phyloP scores from a whole-genome alignment of 768 basidiomycete genomes.

The Pleurotus platypus region DNA sequence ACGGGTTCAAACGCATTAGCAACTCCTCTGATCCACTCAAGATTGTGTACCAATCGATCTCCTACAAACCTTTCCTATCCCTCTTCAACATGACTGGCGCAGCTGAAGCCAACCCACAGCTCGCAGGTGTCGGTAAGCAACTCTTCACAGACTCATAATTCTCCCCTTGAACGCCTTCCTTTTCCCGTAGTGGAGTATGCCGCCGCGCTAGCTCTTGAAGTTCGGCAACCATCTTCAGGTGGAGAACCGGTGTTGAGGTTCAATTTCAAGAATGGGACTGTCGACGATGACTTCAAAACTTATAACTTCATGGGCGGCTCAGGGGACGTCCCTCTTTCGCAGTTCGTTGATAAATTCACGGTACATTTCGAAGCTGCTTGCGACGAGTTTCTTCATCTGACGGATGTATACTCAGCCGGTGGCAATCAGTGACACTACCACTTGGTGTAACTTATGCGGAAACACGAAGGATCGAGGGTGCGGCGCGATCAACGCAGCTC shows the following conservation, averaged over 20 bases:
- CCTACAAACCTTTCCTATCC: conserved; percentile 78
- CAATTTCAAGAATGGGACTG: conserved; percentile 69
- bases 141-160: background rate
- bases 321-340: conserved; percentile 52
- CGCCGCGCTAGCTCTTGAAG: conserved; percentile 53
- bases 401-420: conserved; percentile 33
- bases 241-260: conserved; percentile 54
- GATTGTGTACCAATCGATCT: conserved; percentile 54
- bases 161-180: background rate
- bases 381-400: background rate
- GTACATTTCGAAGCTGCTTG: conserved; percentile 12
- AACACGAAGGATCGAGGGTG: conserved; percentile 60
- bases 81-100: conserved; percentile 75
- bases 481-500: conserved; percentile 33
- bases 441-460: conserved; percentile 59
- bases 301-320: conserved; percentile 43
- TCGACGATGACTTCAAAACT: conserved; percentile 38
- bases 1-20: conserved; percentile 47
- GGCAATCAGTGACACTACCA: conserved; percentile 45
- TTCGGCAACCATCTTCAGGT: conserved; percentile 42
- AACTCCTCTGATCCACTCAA: conserved; percentile 50
- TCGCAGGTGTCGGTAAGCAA: conserved; percentile 56
- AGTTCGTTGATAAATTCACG: conserved; percentile 39
- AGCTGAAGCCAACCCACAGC: conserved; percentile 42
- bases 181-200: conserved; percentile 54